Evolutionary conservation across 345 rosid species (phyloP).

Genomic region (Schrenkiella parvula): DNA sequence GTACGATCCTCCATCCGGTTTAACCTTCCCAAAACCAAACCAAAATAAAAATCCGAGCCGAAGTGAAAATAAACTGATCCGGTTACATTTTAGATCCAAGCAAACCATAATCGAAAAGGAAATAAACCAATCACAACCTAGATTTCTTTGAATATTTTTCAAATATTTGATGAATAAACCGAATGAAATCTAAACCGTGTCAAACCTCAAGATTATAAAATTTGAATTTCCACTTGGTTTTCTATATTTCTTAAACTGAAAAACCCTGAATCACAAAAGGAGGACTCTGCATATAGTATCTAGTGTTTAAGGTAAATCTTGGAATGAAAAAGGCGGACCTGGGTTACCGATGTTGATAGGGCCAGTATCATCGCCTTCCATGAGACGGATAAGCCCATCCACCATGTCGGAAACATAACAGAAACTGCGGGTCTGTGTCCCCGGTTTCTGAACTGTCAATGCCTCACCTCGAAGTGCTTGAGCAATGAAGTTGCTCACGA

Average conservation of each 20-base stretch:
- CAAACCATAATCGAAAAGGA: background rate
- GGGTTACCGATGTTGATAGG: slow-evolving; percentile 98
- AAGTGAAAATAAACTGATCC: background rate
- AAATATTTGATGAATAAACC: background rate
- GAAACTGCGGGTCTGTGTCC: slow-evolving; percentile 97
- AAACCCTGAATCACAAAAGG: background rate
- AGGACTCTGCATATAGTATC: too few relatives aligned
- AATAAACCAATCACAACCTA: background rate
- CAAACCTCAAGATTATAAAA: background rate
- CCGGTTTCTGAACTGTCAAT: slow-evolving; percentile 88
- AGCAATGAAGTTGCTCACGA: slow-evolving; percentile 96
- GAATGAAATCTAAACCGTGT: background rate
- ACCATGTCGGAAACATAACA: slow-evolving; percentile 99
- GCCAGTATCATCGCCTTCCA: slow-evolving; percentile 91
- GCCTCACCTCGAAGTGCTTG: slow-evolving; percentile 90
- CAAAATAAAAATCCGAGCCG: background rate
- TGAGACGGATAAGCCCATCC: slow-evolving; percentile 90
- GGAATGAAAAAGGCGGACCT: slow-evolving; percentile 38
- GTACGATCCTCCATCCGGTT: background rate
- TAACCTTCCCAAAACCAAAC: background rate
- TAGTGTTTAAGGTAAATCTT: background rate
- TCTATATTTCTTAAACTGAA: background rate
- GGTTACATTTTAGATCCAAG: background rate
- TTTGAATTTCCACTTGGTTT: background rate
- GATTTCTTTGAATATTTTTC: background rate